Evolutionary conservation across 345 rosid species (phyloP).

Genomic region (Draba incana): DNA sequence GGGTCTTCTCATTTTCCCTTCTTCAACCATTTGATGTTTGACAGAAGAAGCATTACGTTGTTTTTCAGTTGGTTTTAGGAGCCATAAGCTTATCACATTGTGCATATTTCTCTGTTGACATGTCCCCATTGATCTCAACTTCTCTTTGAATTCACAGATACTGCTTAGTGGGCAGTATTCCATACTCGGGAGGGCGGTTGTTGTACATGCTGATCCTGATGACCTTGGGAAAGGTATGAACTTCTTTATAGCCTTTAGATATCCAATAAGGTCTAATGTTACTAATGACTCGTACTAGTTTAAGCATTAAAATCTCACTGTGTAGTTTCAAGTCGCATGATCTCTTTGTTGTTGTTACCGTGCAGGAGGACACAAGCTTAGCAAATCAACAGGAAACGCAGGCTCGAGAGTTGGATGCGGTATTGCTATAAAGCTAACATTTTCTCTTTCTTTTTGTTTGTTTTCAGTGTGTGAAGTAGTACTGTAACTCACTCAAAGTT

Average conservation of each 20-base stretch:
- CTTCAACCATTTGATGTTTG: background rate
- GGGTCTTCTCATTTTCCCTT: background rate
- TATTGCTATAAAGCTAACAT: conserved; percentile 35
- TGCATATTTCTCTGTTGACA: background rate
- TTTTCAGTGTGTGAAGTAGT: background rate
- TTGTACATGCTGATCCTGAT: conserved; percentile 87
- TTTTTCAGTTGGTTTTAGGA: conserved; percentile 7
- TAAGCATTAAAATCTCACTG: background rate
- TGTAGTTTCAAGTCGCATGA: conserved; percentile 5
- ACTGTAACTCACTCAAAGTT: conserved; percentile 3
- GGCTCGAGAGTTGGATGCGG: conserved; percentile 95
- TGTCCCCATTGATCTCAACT: conserved; percentile 6
- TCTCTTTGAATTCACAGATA: conserved; percentile 56
- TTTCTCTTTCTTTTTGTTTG: background rate
- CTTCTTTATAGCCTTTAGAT: conserved; percentile 16
- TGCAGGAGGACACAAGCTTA: conserved; percentile 89
- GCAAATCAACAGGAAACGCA: conserved; percentile 90
- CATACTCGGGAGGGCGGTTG: conserved; percentile 89
- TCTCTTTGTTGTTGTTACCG: conserved; percentile 2
- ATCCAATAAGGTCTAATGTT: background rate
- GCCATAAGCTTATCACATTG: background rate
- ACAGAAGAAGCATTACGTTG: background rate
- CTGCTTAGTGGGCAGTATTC: conserved; percentile 80
- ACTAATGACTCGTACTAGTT: background rate
- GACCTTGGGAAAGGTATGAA: conserved; percentile 85